Percentiles rank a stretch among this genome's conserved stretches.
phyloP scores from a whole-genome alignment of 805 yeast species.

The Ogataea nakhonphanomensis region DNA sequence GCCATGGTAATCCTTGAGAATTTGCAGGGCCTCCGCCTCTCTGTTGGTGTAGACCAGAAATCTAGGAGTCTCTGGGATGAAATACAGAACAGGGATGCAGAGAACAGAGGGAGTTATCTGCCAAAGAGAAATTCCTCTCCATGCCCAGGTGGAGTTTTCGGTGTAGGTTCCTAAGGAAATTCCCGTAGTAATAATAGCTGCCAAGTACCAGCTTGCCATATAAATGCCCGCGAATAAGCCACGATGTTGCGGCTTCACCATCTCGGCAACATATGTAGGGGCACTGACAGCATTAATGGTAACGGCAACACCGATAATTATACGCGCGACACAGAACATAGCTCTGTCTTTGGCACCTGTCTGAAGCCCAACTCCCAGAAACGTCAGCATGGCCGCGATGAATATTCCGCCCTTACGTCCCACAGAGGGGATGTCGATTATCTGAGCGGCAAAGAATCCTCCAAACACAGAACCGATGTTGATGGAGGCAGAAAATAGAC shows the following conservation, averaged over 20 bases:
- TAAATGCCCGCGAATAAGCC: slow-evolving; percentile 29
- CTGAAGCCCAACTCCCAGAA: slow-evolving; percentile 37
- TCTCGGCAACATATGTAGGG: slow-evolving; percentile 36
- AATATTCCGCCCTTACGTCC: slow-evolving; percentile 34
- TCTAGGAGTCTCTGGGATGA: slow-evolving; percentile 35
- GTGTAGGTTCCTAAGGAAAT: slow-evolving; percentile 30
- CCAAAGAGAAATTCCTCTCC: slow-evolving; percentile 31
- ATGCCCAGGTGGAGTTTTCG: slow-evolving; percentile 27
- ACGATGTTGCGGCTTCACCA: slow-evolving; percentile 31
- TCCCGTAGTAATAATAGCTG: slow-evolving; percentile 29
- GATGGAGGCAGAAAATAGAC: slow-evolving; percentile 28
- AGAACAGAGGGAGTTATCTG: slow-evolving; percentile 28
- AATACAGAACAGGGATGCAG: slow-evolving; percentile 18
- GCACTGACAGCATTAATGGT: slow-evolving; percentile 32
- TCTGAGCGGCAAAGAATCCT: slow-evolving; percentile 26
- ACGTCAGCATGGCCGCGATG: slow-evolving; percentile 23
- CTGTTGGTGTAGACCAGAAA: slow-evolving; percentile 27
- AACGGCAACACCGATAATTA: slow-evolving; percentile 36
- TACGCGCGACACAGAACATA: slow-evolving; percentile 36
- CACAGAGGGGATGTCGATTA: slow-evolving; percentile 19
- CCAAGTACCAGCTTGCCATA: slow-evolving; percentile 30
- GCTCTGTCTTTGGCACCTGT: slow-evolving; percentile 36
- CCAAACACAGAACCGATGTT: slow-evolving; percentile 28
- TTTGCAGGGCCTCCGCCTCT: slow-evolving; percentile 28
- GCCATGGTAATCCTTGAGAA: slow-evolving; percentile 25